phyloP scores from a whole-genome alignment of 345 rosid genomes.

The Acer saccharum region DNA sequence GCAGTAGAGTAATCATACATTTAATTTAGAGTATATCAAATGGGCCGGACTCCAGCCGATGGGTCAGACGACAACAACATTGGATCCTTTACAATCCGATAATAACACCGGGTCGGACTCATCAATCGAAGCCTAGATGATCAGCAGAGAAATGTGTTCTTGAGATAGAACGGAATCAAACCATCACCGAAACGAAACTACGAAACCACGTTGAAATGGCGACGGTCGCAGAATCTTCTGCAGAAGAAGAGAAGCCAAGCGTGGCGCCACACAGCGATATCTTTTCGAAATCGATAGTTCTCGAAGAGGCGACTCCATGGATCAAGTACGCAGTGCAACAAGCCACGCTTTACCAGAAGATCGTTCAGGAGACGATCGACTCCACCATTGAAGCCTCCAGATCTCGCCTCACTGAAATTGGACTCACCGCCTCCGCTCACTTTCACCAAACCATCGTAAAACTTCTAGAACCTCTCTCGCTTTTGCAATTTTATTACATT shows the following conservation, averaged over 20 bases:
- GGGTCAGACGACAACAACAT: too few species aligned
- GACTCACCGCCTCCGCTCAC: constrained; percentile 65
- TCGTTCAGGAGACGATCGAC: constrained; percentile 46
- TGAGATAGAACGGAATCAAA: background rate
- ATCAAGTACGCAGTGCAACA: constrained; percentile 67
- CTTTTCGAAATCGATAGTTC: constrained; percentile 36
- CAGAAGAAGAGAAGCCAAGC: constrained; percentile 39
- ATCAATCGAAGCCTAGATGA: background rate
- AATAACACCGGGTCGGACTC: background rate
- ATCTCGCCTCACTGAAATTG: constrained; percentile 63
- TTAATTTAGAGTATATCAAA: too few species aligned
- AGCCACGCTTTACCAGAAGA: constrained; percentile 57
- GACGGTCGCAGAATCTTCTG: constrained; percentile 45
- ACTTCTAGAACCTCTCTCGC: constrained; percentile 11
- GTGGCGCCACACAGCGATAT: constrained; percentile 12
- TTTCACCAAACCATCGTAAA: constrained; percentile 57
- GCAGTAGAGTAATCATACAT: too few species aligned
- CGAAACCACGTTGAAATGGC: constrained; percentile 37
- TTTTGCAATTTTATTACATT: background rate
- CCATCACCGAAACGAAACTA: background rate
- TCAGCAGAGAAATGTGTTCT: background rate
- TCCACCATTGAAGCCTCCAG: constrained; percentile 45
- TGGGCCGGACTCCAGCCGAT: too few species aligned
- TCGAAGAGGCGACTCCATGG: constrained; percentile 64
- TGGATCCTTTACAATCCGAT: background rate